These are phyloP conservation scores for Cutaneotrichosporon arboriforme DNA, from an alignment of 1,284 basidiomycete genomes.

Conservation along the genomic window DNA sequence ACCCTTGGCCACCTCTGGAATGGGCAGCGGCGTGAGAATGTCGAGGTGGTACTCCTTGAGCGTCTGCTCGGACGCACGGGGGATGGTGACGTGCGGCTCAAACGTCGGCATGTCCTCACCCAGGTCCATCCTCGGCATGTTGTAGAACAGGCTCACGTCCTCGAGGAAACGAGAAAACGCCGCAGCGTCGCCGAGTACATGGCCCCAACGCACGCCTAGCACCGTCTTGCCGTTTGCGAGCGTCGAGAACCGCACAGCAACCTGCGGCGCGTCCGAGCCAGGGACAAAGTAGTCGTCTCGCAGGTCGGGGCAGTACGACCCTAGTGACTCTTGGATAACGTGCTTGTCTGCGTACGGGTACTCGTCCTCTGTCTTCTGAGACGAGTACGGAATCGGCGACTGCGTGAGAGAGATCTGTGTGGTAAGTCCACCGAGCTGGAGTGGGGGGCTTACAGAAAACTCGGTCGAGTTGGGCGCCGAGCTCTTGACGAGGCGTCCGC, in stretches of 20 bases:
- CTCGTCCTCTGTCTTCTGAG: slow-evolving; percentile 16
- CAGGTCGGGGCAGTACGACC: slow-evolving; percentile 17
- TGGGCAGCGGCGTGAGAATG: slow-evolving; percentile 7
- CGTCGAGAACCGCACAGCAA: slow-evolving; percentile 21
- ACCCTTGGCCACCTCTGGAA: slow-evolving; percentile 9
- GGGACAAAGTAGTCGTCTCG: slow-evolving; percentile 13
- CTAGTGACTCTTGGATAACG: slow-evolving; percentile 21
- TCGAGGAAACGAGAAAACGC: slow-evolving; percentile 19
- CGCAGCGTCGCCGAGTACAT: slow-evolving; percentile 25
- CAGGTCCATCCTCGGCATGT: slow-evolving; percentile 14
- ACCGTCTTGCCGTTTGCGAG: slow-evolving; percentile 15
- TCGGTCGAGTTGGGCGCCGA: slow-evolving; percentile 8
- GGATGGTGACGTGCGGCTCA: slow-evolving; percentile 18
- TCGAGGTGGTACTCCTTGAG: slow-evolving; percentile 11
- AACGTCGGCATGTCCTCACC: slow-evolving; percentile 20
- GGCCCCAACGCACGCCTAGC: slow-evolving; percentile 24
- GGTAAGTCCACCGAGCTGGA: too few species aligned
- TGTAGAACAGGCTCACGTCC: slow-evolving; percentile 25
- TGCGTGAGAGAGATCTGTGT: slow-evolving; percentile 22
- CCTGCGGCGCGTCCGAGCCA: slow-evolving; percentile 17
- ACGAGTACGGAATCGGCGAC: slow-evolving; percentile 26
- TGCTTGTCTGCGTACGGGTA: slow-evolving; percentile 12
- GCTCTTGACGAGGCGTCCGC: slow-evolving; percentile 20
- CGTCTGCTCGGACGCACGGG: slow-evolving; percentile 8
- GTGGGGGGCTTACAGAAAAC: slow-evolving; percentile 20